A percentile compares a stretch with the other conserved stretches of the same genome.
Evolutionary conservation across 2,329 filamentous ascomycete species (phyloP).

Genomic region (Zymoseptoria tritici): DNA sequence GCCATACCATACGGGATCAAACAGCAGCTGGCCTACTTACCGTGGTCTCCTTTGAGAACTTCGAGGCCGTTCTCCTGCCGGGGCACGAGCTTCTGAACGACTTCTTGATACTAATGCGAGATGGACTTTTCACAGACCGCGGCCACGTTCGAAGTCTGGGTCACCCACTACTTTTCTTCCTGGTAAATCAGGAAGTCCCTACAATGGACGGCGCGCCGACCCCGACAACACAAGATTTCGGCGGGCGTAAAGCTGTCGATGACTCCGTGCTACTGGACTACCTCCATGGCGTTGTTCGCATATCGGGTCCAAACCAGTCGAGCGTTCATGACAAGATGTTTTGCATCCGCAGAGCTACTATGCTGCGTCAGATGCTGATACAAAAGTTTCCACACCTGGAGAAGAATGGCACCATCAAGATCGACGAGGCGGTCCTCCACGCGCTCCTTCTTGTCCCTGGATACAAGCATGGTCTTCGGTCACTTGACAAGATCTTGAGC

Average conservation of each 20-base stretch:
- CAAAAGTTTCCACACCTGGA: conserved; percentile 27
- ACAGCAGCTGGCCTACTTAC: conserved; percentile 22
- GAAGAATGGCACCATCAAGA: conserved; percentile 23
- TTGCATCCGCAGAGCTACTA: conserved; percentile 26
- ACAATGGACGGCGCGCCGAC: conserved; percentile 21
- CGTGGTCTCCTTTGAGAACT: conserved; percentile 28
- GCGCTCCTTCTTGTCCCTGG: conserved; percentile 28
- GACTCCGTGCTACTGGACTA: conserved; percentile 26
- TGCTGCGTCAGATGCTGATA: conserved; percentile 28
- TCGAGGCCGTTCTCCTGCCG: conserved; percentile 24
- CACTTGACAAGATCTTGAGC: conserved; percentile 30
- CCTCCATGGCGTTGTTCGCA: conserved; percentile 27
- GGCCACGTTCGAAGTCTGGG: conserved; percentile 23
- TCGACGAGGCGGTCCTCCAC: conserved; percentile 30
- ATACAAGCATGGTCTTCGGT: conserved; percentile 29
- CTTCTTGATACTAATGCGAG: conserved; percentile 25
- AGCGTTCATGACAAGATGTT: conserved; percentile 25
- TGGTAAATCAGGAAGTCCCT: conserved; percentile 25
- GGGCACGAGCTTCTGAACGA: conserved; percentile 22
- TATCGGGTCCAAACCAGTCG: conserved; percentile 26
- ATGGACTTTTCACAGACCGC: conserved; percentile 25
- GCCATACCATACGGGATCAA: conserved; percentile 26
- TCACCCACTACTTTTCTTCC: conserved; percentile 26
- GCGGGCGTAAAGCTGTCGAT: conserved; percentile 15
- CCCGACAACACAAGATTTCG: conserved; percentile 18